Conservation (phyloP, 2,329 filamentous ascomycete genomes). For the Microdochium bolleyi region DNA sequence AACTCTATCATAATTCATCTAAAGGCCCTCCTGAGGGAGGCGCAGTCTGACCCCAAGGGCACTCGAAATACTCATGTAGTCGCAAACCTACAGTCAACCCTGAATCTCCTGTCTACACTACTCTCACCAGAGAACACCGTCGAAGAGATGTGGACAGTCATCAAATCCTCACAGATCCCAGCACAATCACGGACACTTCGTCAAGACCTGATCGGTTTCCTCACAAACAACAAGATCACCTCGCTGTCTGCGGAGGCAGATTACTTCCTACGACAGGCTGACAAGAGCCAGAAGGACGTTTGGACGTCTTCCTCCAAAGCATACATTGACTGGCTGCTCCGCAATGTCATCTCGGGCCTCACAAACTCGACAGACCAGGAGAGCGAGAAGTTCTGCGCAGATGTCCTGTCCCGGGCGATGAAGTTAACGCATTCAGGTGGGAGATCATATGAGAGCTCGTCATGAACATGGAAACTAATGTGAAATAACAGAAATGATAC, state of each 20-base stretch:
- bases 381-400: slow-evolving; percentile 29
- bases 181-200: slow-evolving; percentile 23
- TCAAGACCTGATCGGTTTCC: slow-evolving; percentile 34
- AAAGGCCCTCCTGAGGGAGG: slow-evolving; percentile 49
- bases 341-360: slow-evolving; percentile 39
- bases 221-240: slow-evolving; percentile 41
- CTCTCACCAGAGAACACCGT: slow-evolving; percentile 25
- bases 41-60: slow-evolving; percentile 27
- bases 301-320: slow-evolving; percentile 60
- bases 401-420: slow-evolving; percentile 50
- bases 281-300: slow-evolving; percentile 15
- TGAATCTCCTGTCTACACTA: slow-evolving; percentile 34
- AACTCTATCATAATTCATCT: slow-evolving; percentile 70
- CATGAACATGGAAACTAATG: slow-evolving; percentile 1
- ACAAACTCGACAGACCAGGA: background rate
- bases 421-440: slow-evolving; percentile 67
- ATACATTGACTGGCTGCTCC: slow-evolving; percentile 66
- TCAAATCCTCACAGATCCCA: slow-evolving; percentile 6
- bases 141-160: slow-evolving; percentile 14
- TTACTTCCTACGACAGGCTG: slow-evolving; percentile 30
- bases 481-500: slow-evolving; percentile 28
- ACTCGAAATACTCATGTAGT: slow-evolving; percentile 30
- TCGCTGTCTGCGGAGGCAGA: slow-evolving; percentile 49
- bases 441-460: slow-evolving; percentile 6
- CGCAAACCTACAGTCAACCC: slow-evolving; percentile 33